These are phyloP conservation scores for Xerocomus amazonicus DNA, from an alignment of 1,284 basidiomycete genomes.

Conservation along the genomic window DNA sequence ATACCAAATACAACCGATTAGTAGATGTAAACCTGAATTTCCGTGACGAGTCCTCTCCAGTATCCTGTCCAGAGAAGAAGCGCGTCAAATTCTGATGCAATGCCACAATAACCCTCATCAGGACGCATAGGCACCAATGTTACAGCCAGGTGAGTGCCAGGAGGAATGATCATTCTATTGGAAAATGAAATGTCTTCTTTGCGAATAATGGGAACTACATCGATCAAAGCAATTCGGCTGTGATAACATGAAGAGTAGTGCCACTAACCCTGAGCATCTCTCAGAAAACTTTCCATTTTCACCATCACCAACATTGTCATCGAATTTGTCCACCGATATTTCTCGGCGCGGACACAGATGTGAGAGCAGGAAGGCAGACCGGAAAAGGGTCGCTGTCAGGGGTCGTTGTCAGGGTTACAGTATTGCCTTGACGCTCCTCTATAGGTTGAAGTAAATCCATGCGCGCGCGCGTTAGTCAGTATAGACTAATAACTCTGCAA, in stretches of 20 bases:
- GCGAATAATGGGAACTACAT: slow-evolving; percentile 34
- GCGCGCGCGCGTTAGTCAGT: slow-evolving; percentile 32
- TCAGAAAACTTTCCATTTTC: slow-evolving; percentile 43
- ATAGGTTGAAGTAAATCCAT: slow-evolving; percentile 30
- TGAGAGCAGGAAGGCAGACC: slow-evolving; percentile 20
- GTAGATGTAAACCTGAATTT: slow-evolving; percentile 32
- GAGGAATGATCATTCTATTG: slow-evolving; percentile 41
- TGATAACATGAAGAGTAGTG: slow-evolving; percentile 4
- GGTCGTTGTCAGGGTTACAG: slow-evolving; percentile 9
- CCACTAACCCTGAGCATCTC: slow-evolving; percentile 38
- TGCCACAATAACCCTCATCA: slow-evolving; percentile 34
- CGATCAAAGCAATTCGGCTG: slow-evolving; percentile 1
- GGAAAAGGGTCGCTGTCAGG: slow-evolving; percentile 21
- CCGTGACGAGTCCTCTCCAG: slow-evolving; percentile 15
- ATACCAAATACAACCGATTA: slow-evolving; percentile 35
- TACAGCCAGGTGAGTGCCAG: slow-evolving; percentile 36
- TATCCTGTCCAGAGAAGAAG: slow-evolving; percentile 30
- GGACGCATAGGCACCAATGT: slow-evolving; percentile 34
- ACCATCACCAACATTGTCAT: slow-evolving; percentile 34
- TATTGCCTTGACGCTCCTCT: slow-evolving; percentile 30
- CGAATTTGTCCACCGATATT: slow-evolving; percentile 37
- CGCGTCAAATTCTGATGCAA: slow-evolving; percentile 36
- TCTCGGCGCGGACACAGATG: slow-evolving; percentile 16
- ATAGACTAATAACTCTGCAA: slow-evolving; percentile 32
- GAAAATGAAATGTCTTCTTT: slow-evolving; percentile 38